A percentile compares a stretch with the other conserved stretches of the same genome.
These are phyloP conservation scores for Ulota crispa DNA, from an alignment of 225 moss, liverwort and hornwort species.

Conservation along the genomic window DNA sequence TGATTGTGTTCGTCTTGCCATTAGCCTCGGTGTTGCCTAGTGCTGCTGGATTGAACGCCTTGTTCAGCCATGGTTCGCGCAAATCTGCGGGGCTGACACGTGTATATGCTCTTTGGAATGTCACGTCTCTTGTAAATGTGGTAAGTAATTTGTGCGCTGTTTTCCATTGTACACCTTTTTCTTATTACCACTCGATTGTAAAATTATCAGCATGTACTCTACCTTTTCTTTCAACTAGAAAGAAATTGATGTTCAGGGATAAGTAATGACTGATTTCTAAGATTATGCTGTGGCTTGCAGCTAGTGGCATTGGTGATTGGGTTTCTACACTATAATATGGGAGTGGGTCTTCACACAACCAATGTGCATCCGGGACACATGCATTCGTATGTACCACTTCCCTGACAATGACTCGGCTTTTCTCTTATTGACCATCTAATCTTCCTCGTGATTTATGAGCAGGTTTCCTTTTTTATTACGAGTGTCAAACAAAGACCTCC, in stretches of 20 bases:
- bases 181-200: background rate
- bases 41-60: constrained; percentile 86
- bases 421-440: background rate
- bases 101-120: constrained; percentile 95
- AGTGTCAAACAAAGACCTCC: background rate
- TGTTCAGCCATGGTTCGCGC: constrained; percentile 85
- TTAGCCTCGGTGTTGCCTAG: constrained; percentile 72
- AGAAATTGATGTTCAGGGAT: background rate
- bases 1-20: constrained; percentile 76
- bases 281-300: constrained; percentile 46
- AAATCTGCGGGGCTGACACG: constrained; percentile 82
- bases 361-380: constrained; percentile 16
- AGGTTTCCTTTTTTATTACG: background rate
- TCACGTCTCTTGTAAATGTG: constrained; percentile 85
- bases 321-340: constrained; percentile 61
- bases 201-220: background rate
- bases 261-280: constrained; percentile 1
- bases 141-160: constrained; percentile 39
- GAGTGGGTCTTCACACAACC: constrained; percentile 28
- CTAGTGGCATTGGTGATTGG: constrained; percentile 77
- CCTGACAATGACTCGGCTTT: background rate
- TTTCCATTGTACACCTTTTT: background rate
- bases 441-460: background rate
- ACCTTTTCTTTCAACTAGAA: background rate
- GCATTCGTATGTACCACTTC: constrained; percentile 25